Conservation (phyloP, 2,329 filamentous ascomycete genomes). For the Penicillium nordicum region DNA sequence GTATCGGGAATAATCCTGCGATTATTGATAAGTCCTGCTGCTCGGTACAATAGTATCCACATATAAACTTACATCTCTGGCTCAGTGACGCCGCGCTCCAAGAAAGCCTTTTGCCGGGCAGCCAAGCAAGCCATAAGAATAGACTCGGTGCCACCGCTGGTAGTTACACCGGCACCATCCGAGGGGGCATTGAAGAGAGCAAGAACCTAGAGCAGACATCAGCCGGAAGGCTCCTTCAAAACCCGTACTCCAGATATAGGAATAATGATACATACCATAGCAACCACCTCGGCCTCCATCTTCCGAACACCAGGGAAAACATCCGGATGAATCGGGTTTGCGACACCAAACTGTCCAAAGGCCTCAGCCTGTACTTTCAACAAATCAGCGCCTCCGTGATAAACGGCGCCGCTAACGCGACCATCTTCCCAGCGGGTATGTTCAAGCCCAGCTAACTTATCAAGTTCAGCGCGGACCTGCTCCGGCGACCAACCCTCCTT, state of each 20-base stretch:
- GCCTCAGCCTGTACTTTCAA: conserved; percentile 85
- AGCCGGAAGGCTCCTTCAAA: not conserved
- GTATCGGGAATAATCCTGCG: conserved; percentile 86
- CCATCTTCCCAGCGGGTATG: conserved; percentile 98
- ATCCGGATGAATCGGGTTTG: conserved; percentile 96
- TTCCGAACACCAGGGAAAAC: conserved; percentile 97
- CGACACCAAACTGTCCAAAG: conserved; percentile 88
- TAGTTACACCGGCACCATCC: conserved; percentile 83
- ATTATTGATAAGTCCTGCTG: conserved; percentile 16
- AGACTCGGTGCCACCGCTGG: conserved; percentile 90
- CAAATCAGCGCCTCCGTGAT: conserved; percentile 83
- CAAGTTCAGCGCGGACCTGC: conserved; percentile 73
- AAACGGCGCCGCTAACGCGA: conserved; percentile 88
- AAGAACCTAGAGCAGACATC: conserved; percentile 51
- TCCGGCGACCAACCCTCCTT: conserved; percentile 80
- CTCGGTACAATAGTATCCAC: not conserved
- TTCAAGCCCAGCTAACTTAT: conserved; percentile 76
- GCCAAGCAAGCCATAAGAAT: conserved; percentile 93
- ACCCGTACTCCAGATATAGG: not conserved
- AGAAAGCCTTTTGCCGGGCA: conserved; percentile 82
- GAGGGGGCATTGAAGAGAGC: conserved; percentile 83
- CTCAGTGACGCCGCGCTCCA: conserved; percentile 81
- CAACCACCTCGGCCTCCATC: conserved; percentile 98
- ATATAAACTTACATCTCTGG: conserved; percentile 75
- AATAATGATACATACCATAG: conserved; percentile 65